These are phyloP conservation scores for Solanum bulbocastanum DNA, from an alignment of 257 asterid genomes.

Conservation along the genomic window DNA sequence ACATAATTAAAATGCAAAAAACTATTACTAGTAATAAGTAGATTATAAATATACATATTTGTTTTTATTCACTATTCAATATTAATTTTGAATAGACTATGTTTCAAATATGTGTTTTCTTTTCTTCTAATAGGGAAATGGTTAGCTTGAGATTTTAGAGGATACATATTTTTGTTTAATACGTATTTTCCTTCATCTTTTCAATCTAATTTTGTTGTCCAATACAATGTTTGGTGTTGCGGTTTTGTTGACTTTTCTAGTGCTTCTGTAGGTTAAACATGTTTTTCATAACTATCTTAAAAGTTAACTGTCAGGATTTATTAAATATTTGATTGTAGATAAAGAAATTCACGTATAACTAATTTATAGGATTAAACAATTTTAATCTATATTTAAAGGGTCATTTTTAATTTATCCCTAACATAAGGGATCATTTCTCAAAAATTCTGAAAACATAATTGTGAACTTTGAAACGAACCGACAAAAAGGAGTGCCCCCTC, in stretches of 20 bases:
- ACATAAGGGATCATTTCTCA: background rate
- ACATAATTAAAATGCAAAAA: background rate
- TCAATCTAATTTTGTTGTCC: background rate
- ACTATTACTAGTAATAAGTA: background rate
- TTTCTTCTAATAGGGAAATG: background rate
- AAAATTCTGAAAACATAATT: background rate
- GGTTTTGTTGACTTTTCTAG: accelerated
- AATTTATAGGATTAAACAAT: background rate
- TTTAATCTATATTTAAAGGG: background rate
- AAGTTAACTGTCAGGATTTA: background rate
- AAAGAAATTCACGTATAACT: background rate
- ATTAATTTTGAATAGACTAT: background rate
- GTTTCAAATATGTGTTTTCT: background rate
- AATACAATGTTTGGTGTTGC: background rate
- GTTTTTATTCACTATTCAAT: background rate
- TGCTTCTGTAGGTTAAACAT: background rate
- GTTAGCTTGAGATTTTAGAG: background rate
- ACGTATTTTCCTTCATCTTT: background rate
- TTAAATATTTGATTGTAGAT: background rate
- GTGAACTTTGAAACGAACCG: background rate
- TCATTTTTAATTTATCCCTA: background rate
- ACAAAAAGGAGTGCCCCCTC: background rate
- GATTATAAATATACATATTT: background rate
- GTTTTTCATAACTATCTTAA: background rate
- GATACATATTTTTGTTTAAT: background rate